Percentiles rank a stretch among this genome's conserved stretches.
Conservation (phyloP, 345 rosid genomes). For the Boechera stricta region DNA sequence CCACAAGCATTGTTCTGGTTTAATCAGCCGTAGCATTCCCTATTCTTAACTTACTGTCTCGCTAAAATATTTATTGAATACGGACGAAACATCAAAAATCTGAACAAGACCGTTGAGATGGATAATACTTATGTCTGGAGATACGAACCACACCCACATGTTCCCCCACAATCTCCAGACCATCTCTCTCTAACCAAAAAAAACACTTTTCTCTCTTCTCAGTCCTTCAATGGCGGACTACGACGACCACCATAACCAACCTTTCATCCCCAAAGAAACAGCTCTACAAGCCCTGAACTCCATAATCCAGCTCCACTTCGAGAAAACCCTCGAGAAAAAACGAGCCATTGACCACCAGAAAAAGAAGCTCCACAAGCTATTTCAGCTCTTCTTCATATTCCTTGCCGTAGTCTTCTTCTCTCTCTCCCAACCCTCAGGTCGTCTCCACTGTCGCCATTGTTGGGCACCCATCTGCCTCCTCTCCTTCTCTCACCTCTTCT, state of each 20-base stretch:
- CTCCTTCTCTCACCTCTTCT: slow-evolving; percentile 82
- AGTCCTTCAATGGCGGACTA: slow-evolving; percentile 72
- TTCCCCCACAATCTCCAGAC: slow-evolving; percentile 20
- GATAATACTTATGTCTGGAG: slow-evolving; percentile 38
- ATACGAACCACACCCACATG: slow-evolving; percentile 45
- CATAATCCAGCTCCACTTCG: slow-evolving; percentile 95
- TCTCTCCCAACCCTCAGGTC: slow-evolving; percentile 57
- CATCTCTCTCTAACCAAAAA: slow-evolving; percentile 5
- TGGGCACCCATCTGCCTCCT: slow-evolving; percentile 83
- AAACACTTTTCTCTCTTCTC: slow-evolving; percentile 9
- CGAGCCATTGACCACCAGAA: slow-evolving; percentile 94
- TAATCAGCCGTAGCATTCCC: neutral
- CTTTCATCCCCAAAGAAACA: slow-evolving; percentile 76
- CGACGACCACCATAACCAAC: slow-evolving; percentile 57
- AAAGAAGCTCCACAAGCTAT: slow-evolving; percentile 90
- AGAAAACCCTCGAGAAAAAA: slow-evolving; percentile 93
- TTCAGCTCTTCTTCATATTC: slow-evolving; percentile 93
- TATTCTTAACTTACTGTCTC: neutral
- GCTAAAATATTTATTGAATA: slow-evolving; percentile 1
- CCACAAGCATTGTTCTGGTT: slow-evolving; percentile 8
- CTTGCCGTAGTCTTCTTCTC: slow-evolving; percentile 66
- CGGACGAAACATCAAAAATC: slow-evolving; percentile 20
- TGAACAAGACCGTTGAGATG: slow-evolving; percentile 40
- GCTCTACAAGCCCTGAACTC: slow-evolving; percentile 91
- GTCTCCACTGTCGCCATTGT: slow-evolving; percentile 92